Base-by-base conservation (phyloP, 75 land plant genomes). In the Isoetes taiwanensis region DNA sequence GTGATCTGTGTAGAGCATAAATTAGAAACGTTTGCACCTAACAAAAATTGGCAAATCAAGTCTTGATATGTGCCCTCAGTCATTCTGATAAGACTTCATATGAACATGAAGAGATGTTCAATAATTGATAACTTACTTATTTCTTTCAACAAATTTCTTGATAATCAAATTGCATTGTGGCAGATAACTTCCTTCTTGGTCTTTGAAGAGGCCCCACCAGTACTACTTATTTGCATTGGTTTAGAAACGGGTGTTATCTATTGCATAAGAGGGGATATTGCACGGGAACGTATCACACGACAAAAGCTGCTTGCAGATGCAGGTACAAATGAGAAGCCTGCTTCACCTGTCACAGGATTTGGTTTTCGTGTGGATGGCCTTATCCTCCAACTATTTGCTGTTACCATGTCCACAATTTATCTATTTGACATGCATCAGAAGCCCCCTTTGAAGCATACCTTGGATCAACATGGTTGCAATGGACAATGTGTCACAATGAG, bases 241-340 rank as follows among this genome's bases (percentile, higher is more conserved):
- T 69, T 91, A 39, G 97, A 83, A 20, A 80, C 78, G 32, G 95
- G 97, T 30, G 60, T 61, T 54, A 80, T 91, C 26, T 91, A 91
- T 62, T 83, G 95, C 66, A 87, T 91, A 46, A 74, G 80, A 64
- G 97, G 97, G 16, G 97, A 91, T 58, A 71, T 91, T 69, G 89
- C 83, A 32, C 80, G 97, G 14, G 95, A 84, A 35, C 75, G 85
- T 1, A 74, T 91, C 41, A 67, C 76, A 1, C 79, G 95, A 14
- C 71, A 81, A 43, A 83, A 75, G 59, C 79, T 87, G 29, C 58
- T 76, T 48, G 83, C 87, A 42, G 85, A 79, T 42, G 27, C 43
- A 33, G 48, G 64, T 31, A 67, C 69, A 25, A 69, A 61, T 25
- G 50, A 55, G 30, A 32, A 35, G 2, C 65, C 75, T 17, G 61